Conservation (phyloP, 371 early-diverging fungal species). For the Apophysomyces variabilis region DNA sequence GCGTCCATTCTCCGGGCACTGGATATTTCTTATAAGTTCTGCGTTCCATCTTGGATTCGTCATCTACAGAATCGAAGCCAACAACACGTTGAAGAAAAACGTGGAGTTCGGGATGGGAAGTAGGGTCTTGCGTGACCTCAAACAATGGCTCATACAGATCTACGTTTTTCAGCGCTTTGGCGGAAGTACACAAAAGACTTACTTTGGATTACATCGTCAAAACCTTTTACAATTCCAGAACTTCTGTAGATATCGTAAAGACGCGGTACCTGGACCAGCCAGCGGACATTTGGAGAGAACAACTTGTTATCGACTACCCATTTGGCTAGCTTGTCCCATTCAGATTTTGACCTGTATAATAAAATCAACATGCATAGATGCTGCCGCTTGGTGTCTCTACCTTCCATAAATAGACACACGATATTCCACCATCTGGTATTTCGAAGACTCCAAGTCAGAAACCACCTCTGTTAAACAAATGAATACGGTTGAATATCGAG, state of each 20-base stretch:
- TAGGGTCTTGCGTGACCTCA: slow-evolving; percentile 89
- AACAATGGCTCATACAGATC: slow-evolving; percentile 95
- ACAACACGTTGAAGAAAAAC: slow-evolving; percentile 94
- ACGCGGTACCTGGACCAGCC: slow-evolving; percentile 97
- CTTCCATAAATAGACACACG: slow-evolving; percentile 94
- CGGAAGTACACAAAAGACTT: slow-evolving; percentile 20
- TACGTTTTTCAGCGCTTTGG: slow-evolving; percentile 19
- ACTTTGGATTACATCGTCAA: slow-evolving; percentile 84
- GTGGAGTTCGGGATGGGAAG: slow-evolving; percentile 87
- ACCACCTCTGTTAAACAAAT: slow-evolving; percentile 75
- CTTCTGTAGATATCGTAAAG: slow-evolving; percentile 92
- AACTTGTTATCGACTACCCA: slow-evolving; percentile 96
- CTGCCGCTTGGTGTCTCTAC: slow-evolving; percentile 24
- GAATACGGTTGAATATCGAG: not conserved
- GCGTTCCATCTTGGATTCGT: slow-evolving; percentile 93
- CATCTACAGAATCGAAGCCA: slow-evolving; percentile 98
- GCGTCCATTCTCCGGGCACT: slow-evolving; percentile 84
- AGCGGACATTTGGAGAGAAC: slow-evolving; percentile 91
- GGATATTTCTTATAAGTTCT: slow-evolving; percentile 87
- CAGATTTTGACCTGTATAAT: slow-evolving; percentile 56
- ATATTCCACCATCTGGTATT: slow-evolving; percentile 96
- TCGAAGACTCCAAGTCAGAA: slow-evolving; percentile 92
- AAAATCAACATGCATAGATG: not conserved
- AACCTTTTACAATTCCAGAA: slow-evolving; percentile 68
- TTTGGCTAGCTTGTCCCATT: slow-evolving; percentile 96